Evolutionary conservation across 495 filamentous ascomycete species (phyloP).

Genomic region (Parathielavia hyrcaniae): DNA sequence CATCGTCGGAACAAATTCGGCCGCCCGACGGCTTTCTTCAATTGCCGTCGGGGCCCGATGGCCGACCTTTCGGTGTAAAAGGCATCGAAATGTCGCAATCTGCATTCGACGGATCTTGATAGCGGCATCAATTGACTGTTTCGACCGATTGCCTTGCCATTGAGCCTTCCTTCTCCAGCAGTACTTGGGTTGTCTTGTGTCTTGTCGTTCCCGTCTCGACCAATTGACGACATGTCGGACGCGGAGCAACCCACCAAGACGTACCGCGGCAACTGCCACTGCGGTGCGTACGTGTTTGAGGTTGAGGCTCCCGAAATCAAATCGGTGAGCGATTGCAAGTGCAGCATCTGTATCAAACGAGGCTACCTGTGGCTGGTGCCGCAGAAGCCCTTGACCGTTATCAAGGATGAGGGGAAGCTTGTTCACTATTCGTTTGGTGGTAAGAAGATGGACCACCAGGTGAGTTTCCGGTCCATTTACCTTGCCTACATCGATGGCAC

Average conservation of each 20-base stretch:
- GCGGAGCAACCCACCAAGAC: slow-evolving; percentile 32
- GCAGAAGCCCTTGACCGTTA: slow-evolving; percentile 28
- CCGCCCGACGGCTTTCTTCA: neutral
- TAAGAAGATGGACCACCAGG: slow-evolving; percentile 31
- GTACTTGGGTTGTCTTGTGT: no score
- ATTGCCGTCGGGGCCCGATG: neutral
- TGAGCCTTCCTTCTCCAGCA: no score
- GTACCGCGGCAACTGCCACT: slow-evolving; percentile 55
- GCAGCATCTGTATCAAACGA: slow-evolving; percentile 48
- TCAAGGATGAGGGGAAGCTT: slow-evolving; percentile 38
- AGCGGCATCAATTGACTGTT: no score
- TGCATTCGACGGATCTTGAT: no score
- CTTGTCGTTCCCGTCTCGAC: no score
- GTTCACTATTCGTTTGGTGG: slow-evolving; percentile 35
- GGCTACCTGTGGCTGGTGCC: slow-evolving; percentile 36
- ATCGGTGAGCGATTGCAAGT: slow-evolving; percentile 41
- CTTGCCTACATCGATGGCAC: neutral
- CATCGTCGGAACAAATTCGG: no score
- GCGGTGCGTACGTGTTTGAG: slow-evolving; percentile 45
- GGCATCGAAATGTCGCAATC: no score
- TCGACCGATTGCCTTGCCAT: no score
- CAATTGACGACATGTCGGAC: neutral
- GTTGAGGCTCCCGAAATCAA: slow-evolving; percentile 40
- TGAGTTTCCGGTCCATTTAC: neutral
- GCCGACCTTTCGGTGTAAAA: no score